These are phyloP conservation scores for Dentipellis sp. DNA, from an alignment of 768 basidiomycete genomes.

Conservation along the genomic window DNA sequence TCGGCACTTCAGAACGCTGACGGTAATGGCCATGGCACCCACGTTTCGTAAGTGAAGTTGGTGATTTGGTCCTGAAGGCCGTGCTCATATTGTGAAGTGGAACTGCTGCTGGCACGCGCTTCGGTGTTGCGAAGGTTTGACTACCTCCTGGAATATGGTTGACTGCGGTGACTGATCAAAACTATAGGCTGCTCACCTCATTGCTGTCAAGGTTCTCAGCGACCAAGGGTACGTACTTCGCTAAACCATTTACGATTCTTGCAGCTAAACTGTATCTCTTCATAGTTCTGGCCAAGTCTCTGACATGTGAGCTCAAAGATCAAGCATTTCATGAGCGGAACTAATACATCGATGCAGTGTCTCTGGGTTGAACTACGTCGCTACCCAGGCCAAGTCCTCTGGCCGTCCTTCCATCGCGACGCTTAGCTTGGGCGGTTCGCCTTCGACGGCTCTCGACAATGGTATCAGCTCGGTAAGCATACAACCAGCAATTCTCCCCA, in stretches of 20 bases:
- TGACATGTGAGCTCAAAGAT: slow-evolving; percentile 1
- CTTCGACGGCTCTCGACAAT: slow-evolving; percentile 21
- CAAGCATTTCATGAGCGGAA: neutral
- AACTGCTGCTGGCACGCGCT: slow-evolving; percentile 25
- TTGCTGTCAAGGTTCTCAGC: slow-evolving; percentile 34
- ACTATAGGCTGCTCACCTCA: slow-evolving; percentile 19
- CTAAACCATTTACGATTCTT: neutral
- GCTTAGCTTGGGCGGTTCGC: slow-evolving; percentile 28
- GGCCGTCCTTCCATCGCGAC: slow-evolving; percentile 25
- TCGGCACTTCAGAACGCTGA: slow-evolving; percentile 18
- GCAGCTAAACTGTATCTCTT: neutral
- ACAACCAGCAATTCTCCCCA: neutral
- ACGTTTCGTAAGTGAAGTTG: slow-evolving; percentile 15
- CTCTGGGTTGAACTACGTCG: slow-evolving; percentile 26
- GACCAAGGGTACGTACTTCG: slow-evolving; percentile 22
- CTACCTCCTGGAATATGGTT: neutral
- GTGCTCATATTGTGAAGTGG: slow-evolving; percentile 18
- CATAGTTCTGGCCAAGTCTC: slow-evolving; percentile 3
- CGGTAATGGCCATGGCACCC: slow-evolving; percentile 36
- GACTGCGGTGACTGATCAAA: neutral
- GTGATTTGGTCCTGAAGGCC: neutral
- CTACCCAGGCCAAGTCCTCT: slow-evolving; percentile 13
- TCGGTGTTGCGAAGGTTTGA: slow-evolving; percentile 18
- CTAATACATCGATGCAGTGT: slow-evolving; percentile 9
- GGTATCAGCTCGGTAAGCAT: slow-evolving; percentile 19